Base-by-base conservation (phyloP, 352 stramenopile species). In the Globisporangium barbulae region DNA sequence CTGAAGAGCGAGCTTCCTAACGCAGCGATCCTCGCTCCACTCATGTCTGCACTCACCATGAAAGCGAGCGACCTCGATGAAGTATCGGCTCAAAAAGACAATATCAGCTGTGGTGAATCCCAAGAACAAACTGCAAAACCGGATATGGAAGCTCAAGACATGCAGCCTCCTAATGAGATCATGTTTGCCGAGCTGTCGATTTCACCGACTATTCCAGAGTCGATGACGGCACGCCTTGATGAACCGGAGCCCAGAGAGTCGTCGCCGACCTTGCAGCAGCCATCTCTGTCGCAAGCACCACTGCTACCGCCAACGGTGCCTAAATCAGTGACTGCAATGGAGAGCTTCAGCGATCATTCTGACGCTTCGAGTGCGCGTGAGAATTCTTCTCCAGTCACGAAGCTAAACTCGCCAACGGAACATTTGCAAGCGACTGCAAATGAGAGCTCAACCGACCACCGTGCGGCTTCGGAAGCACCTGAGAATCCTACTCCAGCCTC, bases 111-210 rank as follows among this genome's bases (percentile, higher is more conserved):
- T 7, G 21, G 45, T 15, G 30, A 45, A 19, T 9, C 7, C 12
- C 31, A 31, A 56, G 7, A 63, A 7, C 15, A 56, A 33, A 48
- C 22, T 21, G 1, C 2, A 25, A n/a, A 37, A 21, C 6, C 2
- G 0, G n/a, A n/a, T 13, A 53, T 2, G 1, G 31, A 56, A 10
- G 31, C 21, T 12, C 12, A 28, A 47, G 31, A 4, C 5, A 33
- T 21, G 30, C 56, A 35, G 33, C 33, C 31, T 17, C 21, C 31
- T 33, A n/a, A 25, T 22, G 31, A 47, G 7, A 21, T 48, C 31
- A 30, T 48, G 45, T 22, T 56, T 21, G 44, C 49, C 3, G 30
- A 54, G 28, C 21, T 49, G 35, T 56, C 58, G 33, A 49, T 63
- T 17, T n/a, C 31, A 22, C 21, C 31, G 3, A 5, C 31, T 15